phyloP scores from a whole-genome alignment of 2,329 filamentous ascomycete genomes.

The Colletotrichum sp. region DNA sequence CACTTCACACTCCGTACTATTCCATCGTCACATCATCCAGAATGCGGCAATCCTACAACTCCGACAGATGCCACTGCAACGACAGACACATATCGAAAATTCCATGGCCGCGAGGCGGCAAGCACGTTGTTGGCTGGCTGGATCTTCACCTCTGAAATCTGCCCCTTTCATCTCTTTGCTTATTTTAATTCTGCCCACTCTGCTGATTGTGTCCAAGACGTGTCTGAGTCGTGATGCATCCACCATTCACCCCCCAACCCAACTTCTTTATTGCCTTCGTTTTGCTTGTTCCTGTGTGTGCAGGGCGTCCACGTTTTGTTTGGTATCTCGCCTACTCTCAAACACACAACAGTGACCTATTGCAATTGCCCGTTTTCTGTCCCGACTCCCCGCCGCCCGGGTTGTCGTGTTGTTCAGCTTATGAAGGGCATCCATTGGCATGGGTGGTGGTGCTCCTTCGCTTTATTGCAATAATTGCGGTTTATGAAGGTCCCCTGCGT shows the following conservation, averaged over 20 bases:
- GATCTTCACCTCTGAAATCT: background rate
- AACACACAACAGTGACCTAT: background rate
- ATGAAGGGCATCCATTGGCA: background rate
- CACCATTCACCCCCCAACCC: background rate
- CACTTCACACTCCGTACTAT: background rate
- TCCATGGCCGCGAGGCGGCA: background rate
- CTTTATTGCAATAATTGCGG: background rate
- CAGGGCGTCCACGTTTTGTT: constrained; percentile 9
- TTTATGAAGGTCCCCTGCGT: background rate
- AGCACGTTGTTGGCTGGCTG: background rate
- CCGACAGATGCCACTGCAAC: background rate
- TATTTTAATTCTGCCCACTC: background rate
- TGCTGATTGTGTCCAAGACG: background rate
- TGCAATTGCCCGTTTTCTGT: background rate
- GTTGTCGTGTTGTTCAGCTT: background rate
- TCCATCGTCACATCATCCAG: background rate
- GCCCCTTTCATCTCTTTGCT: constrained; percentile 14
- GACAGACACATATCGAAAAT: background rate
- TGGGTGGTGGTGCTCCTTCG: background rate
- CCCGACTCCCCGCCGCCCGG: background rate
- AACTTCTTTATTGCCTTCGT: background rate
- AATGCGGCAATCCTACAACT: background rate
- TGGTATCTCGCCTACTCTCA: background rate
- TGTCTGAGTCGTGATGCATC: constrained; percentile 17
- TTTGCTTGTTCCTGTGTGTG: background rate